Evolutionary conservation across 805 yeast genomes (phyloP).

Genomic region (Wickerhamomyces xylosicus): DNA sequence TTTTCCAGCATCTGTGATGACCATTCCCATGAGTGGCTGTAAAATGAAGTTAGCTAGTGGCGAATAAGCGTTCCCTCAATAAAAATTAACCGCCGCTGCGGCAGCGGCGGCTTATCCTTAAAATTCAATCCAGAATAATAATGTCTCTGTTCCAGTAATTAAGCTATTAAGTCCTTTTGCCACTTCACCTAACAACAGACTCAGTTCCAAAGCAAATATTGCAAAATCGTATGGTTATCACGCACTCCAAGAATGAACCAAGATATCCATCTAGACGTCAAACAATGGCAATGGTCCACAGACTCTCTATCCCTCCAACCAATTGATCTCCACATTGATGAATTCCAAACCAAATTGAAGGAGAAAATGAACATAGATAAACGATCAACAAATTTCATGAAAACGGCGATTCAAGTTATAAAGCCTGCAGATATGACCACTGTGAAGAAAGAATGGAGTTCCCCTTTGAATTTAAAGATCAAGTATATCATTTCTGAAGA

Average conservation of each 20-base stretch:
- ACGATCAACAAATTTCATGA: not conserved
- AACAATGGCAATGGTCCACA: not conserved
- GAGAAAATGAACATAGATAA: not conserved
- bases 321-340: not conserved
- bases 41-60: too few species aligned
- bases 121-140: too few species aligned
- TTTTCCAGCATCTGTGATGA: too few species aligned
- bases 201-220: too few species aligned
- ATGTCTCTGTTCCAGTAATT: too few species aligned
- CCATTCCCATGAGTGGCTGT: too few species aligned
- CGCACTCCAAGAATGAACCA: not conserved
- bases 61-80: too few species aligned
- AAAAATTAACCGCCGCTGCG: too few species aligned
- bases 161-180: too few species aligned
- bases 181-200: too few species aligned
- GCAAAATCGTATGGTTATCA: too few species aligned
- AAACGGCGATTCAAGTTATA: not conserved
- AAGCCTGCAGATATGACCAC: not conserved
- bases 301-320: not conserved
- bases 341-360: not conserved
- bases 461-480: not conserved
- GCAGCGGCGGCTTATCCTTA: too few species aligned
- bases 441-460: not conserved
- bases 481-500: not conserved
- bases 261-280: not conserved